phyloP scores from a whole-genome alignment of 805 yeast genomes.

The Isabelozyma pseudorhagii region DNA sequence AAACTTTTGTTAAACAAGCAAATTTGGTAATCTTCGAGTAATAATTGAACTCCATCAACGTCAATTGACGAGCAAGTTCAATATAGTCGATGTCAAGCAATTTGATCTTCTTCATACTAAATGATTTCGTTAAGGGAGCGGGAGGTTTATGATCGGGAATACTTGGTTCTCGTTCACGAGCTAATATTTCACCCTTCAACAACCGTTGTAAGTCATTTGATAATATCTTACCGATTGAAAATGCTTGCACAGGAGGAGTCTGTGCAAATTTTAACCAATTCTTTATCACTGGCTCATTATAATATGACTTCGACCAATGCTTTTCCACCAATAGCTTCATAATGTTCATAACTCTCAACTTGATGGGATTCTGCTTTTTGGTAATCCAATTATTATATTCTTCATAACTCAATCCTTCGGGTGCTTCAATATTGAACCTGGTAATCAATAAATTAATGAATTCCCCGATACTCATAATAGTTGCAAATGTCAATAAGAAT shows the following conservation, averaged over 20 bases:
- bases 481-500: slow-evolving; percentile 70
- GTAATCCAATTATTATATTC: slow-evolving; percentile 77
- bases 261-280: slow-evolving; percentile 32
- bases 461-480: slow-evolving; percentile 67
- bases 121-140: slow-evolving; percentile 37
- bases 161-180: slow-evolving; percentile 24
- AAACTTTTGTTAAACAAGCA: slow-evolving; percentile 74
- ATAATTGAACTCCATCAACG: slow-evolving; percentile 69
- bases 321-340: slow-evolving; percentile 64
- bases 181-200: slow-evolving; percentile 27
- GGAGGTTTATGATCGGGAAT: slow-evolving; percentile 31
- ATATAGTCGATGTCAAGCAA: slow-evolving; percentile 66
- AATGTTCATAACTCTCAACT: slow-evolving; percentile 61
- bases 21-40: slow-evolving; percentile 66
- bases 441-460: slow-evolving; percentile 57
- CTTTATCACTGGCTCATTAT: slow-evolving; percentile 39
- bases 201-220: slow-evolving; percentile 20
- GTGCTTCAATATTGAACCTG: slow-evolving; percentile 72
- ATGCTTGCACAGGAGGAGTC: slow-evolving; percentile 17
- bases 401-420: slow-evolving; percentile 81
- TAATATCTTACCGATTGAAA: slow-evolving; percentile 26
- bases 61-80: slow-evolving; percentile 81
- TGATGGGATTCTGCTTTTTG: slow-evolving; percentile 64
- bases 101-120: slow-evolving; percentile 39
- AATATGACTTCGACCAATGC: slow-evolving; percentile 67